A percentile compares a stretch with the other conserved stretches of the same genome.
phyloP scores from a whole-genome alignment of 129 eudicot genomes.

The Centrapalus pauciflorus region DNA sequence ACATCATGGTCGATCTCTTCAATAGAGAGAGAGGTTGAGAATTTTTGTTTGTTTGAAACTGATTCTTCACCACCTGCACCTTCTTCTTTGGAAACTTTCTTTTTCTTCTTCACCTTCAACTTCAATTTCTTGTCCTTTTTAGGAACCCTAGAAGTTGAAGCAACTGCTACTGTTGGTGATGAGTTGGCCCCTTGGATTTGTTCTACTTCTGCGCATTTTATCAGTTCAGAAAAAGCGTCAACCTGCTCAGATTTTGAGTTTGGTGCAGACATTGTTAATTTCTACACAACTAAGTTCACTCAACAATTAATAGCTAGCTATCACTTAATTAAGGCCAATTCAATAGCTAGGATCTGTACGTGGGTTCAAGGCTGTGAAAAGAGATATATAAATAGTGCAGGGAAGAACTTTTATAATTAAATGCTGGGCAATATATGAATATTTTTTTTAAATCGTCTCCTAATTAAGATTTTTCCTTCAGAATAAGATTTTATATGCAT shows the following conservation, averaged over 20 bases:
- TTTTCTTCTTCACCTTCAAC: background rate
- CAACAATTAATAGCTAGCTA: too few relatives aligned
- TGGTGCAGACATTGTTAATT: slow-evolving; percentile 10
- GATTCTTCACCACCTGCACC: background rate
- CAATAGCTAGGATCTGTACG: too few relatives aligned
- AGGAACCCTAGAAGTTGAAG: background rate
- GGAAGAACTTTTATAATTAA: too few relatives aligned
- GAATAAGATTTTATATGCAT: too few relatives aligned
- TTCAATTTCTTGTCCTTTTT: background rate
- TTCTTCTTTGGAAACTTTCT: background rate
- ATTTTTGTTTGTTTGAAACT: background rate
- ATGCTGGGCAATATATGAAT: too few relatives aligned
- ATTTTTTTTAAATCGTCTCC: too few relatives aligned
- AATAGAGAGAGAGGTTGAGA: background rate
- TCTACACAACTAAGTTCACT: background rate
- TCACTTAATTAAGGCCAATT: too few relatives aligned
- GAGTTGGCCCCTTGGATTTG: background rate
- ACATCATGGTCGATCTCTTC: slow-evolving; percentile 20
- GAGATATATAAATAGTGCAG: too few relatives aligned
- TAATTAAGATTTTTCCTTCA: too few relatives aligned
- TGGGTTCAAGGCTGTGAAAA: too few relatives aligned
- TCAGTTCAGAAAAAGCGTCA: background rate
- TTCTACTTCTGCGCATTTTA: background rate
- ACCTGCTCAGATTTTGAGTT: background rate
- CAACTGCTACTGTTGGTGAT: background rate